Percentiles rank a stretch among this genome's conserved stretches.
phyloP scores from a whole-genome alignment of 75 land plant genomes.

The Isoetes taiwanensis region DNA sequence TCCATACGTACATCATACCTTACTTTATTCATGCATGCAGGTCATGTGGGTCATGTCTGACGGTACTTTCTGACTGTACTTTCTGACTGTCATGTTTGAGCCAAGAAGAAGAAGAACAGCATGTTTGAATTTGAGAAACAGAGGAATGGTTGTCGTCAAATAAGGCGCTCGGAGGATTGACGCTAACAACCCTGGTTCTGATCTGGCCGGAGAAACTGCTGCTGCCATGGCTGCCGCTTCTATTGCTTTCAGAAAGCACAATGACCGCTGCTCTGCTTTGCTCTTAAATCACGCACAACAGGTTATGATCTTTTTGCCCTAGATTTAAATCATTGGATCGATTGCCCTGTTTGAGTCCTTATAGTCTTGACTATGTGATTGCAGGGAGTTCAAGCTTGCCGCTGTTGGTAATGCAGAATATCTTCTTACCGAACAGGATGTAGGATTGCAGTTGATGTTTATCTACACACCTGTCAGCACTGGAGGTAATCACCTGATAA shows the following conservation, averaged over 20 bases:
- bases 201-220: conserved; percentile 3
- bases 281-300: background rate
- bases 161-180: too few relatives aligned
- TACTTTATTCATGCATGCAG: too few relatives aligned
- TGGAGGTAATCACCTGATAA: conserved; percentile 62
- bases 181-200: conserved; percentile 2
- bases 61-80: too few relatives aligned
- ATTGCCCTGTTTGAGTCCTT: too few relatives aligned
- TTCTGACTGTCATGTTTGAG: too few relatives aligned
- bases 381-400: conserved; percentile 56
- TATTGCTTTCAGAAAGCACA: background rate
- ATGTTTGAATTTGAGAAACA: too few relatives aligned
- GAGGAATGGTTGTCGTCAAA: too few relatives aligned
- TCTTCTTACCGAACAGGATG: conserved; percentile 64
- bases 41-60: too few relatives aligned
- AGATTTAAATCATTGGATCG: too few relatives aligned
- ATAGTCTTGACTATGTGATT: conserved; percentile 7
- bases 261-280: background rate
- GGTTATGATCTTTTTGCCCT: too few relatives aligned
- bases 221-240: conserved; percentile 6
- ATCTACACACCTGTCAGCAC: conserved; percentile 67
- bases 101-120: too few relatives aligned
- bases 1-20: too few relatives aligned
- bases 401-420: conserved; percentile 62
- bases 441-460: conserved; percentile 56